Evolutionary conservation across 2,329 filamentous ascomycete genomes (phyloP).

Genomic region (Talaromyces sp.): DNA sequence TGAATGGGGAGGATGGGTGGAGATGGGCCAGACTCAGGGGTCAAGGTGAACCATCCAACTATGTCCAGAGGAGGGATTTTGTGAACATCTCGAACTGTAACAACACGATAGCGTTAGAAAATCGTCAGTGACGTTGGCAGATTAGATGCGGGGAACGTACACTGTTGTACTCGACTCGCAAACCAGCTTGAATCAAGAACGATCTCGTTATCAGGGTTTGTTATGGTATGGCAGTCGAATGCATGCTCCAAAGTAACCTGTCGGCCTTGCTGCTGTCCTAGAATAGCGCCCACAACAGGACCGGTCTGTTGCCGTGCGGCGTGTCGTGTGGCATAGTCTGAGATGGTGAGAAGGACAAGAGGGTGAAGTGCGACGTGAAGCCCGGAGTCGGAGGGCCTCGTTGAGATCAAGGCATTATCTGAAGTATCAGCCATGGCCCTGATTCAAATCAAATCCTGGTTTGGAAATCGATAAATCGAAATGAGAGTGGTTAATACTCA

Average conservation of each 20-base stretch:
- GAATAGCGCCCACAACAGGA: constrained; percentile 79
- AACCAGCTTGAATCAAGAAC: constrained; percentile 72
- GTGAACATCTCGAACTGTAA: constrained; percentile 79
- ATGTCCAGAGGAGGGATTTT: constrained; percentile 78
- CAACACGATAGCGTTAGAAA: not conserved
- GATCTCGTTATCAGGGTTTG: constrained; percentile 55
- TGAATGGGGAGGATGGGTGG: constrained; percentile 69
- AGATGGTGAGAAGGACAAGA: constrained; percentile 91
- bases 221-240: constrained; percentile 71
- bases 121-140: not conserved
- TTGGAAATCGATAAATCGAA: not conserved
- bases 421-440: constrained; percentile 49
- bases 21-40: constrained; percentile 70
- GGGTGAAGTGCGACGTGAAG: constrained; percentile 85
- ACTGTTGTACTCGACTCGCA: constrained; percentile 74
- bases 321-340: constrained; percentile 92
- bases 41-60: constrained; percentile 87
- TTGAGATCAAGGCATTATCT: constrained; percentile 62
- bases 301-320: constrained; percentile 72
- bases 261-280: constrained; percentile 87
- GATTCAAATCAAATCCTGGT: not conserved
- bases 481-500: not conserved
- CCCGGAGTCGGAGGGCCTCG: constrained; percentile 68
- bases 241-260: constrained; percentile 90
- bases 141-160: constrained; percentile 52